Base-by-base conservation (phyloP, 345 rosid species). In the Pugionium dolabratum region DNA sequence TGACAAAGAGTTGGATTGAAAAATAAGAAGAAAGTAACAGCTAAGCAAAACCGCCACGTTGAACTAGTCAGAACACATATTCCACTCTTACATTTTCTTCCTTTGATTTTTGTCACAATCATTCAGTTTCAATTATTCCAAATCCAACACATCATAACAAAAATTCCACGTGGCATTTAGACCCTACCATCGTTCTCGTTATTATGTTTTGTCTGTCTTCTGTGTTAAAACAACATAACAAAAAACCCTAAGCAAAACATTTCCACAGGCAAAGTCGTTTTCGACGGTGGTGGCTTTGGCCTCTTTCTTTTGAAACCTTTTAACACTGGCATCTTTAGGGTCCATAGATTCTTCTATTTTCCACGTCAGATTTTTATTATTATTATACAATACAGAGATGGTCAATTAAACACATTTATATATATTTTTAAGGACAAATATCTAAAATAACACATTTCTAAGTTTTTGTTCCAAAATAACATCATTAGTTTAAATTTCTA, bases 211-310 rank as follows among this genome's bases (percentile, higher is more conserved):
- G 1, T 11, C 32, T 33, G 2, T 34, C 5, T 8, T 26, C 50
- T 53, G 32, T 43, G 7, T 35, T 50, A 48, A 58, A 49, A 18
- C 37, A 56, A 37, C 47, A 55, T 7, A 6, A 52, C 6, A 1
- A 45, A 56, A 44, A 2, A 25, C 4, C 43, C 3, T 6, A 39
- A 49, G 1, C 33, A 0, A 58, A 67, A 31, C 42, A 59, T 59
- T 59, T 32, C 44, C 52, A 69, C 11, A 49, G 40, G 30, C 9
- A 39, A 43, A 57, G 67, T 47, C 75, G 5, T 55, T 31, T 47
- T 63, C 45, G 70, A 71, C 70, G 58, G 75, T 55, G 59, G 31
- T 18, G 18, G 18, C 55, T 54, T 70, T 70, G 55, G 69, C 69
- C 43, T 35, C 59, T 62, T 70, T 50, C 46, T 39, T 54, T 54